phyloP scores from a whole-genome alignment of 176 grass and related monocot species.

The Rhynchospora breviuscula region DNA sequence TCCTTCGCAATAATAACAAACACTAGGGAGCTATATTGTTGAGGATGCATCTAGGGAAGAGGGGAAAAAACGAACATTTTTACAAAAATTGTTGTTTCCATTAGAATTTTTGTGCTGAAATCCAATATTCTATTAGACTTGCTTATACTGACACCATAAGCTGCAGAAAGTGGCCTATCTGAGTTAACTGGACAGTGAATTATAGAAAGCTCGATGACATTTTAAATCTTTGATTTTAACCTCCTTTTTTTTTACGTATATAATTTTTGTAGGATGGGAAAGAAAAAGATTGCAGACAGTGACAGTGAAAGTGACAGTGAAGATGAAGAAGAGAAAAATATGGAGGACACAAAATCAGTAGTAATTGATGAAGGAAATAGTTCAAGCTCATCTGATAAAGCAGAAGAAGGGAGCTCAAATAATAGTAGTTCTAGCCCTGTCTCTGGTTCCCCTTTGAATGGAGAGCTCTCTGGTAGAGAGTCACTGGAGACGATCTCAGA shows the following conservation, averaged over 20 bases:
- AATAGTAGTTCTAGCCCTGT: constrained; percentile 29
- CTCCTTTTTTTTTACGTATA: constrained; percentile 1
- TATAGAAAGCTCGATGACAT: neutral
- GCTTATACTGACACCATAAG: neutral
- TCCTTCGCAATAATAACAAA: neutral
- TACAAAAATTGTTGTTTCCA: neutral
- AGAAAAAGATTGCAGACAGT: constrained; percentile 65
- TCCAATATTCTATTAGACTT: neutral
- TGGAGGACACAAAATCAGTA: constrained; percentile 43
- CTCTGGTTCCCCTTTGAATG: constrained; percentile 48
- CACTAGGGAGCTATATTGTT: too few species aligned
- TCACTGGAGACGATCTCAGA: constrained; percentile 42
- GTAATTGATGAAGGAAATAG: constrained; percentile 52
- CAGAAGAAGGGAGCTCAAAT: constrained; percentile 25
- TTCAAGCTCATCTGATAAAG: constrained; percentile 46
- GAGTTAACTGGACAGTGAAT: neutral
- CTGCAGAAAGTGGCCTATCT: neutral
- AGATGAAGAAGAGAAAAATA: constrained; percentile 35
- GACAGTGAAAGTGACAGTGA: constrained; percentile 55
- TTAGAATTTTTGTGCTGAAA: neutral
- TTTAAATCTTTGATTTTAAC: neutral
- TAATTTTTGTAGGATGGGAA: constrained; percentile 64
- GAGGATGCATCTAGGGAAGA: neutral
- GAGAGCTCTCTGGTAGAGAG: constrained; percentile 52
- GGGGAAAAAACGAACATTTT: neutral